A percentile compares a stretch with the other conserved stretches of the same genome.
phyloP scores from a whole-genome alignment of 2,329 filamentous ascomycete species.

The Diaporthe nobilis region DNA sequence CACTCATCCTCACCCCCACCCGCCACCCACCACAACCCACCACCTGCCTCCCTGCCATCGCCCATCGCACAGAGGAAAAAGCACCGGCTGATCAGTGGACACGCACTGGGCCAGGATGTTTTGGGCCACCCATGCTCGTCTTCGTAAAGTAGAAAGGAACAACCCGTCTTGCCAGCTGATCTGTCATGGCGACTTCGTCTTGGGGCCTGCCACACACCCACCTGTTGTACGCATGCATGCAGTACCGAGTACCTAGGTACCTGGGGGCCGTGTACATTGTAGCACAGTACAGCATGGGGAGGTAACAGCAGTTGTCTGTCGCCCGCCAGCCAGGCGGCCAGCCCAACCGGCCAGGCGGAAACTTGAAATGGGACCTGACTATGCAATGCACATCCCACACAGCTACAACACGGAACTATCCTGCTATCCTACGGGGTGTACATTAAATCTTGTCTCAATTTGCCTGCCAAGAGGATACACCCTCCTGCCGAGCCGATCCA shows the following conservation, averaged over 20 bases:
- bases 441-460: constrained; percentile 30
- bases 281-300: constrained; percentile 5
- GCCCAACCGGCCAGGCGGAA: constrained; percentile 30
- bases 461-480: constrained; percentile 23
- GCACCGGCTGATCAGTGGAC: constrained; percentile 28
- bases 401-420: constrained; percentile 24
- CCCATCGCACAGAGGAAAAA: constrained; percentile 4
- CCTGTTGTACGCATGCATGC: constrained; percentile 16
- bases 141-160: constrained; percentile 11
- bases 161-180: constrained; percentile 29
- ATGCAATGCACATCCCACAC: constrained; percentile 30
- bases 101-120: constrained; percentile 20
- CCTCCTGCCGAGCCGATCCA: constrained; percentile 16
- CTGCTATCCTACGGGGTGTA: constrained; percentile 20
- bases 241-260: not conserved
- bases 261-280: not conserved
- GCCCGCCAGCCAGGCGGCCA: not conserved
- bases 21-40: not conserved
- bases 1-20: not conserved
- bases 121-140: constrained; percentile 12
- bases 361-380: constrained; percentile 32
- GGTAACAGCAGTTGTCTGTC: not conserved
- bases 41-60: not conserved
- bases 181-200: constrained; percentile 22
- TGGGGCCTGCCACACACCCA: constrained; percentile 19